Percentiles rank a stretch among this genome's conserved stretches.
phyloP scores from a whole-genome alignment of 2,329 filamentous ascomycete species.

The Aspergillus sp. region DNA sequence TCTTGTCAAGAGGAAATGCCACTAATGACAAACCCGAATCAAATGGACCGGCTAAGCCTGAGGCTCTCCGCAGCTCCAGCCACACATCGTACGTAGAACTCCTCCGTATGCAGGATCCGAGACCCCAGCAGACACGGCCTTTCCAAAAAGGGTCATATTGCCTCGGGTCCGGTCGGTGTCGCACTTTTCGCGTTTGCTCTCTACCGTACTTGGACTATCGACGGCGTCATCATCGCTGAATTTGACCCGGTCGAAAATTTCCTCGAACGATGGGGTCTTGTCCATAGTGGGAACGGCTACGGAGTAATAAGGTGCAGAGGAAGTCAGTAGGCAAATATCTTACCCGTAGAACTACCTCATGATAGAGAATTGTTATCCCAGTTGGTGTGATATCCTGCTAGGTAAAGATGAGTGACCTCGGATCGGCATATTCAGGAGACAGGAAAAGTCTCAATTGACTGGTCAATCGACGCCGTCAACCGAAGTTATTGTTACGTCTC shows the following conservation, averaged over 20 bases:
- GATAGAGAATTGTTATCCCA: too few species aligned
- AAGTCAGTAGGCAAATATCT: too few species aligned
- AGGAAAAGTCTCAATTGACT: background rate
- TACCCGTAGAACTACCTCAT: too few species aligned
- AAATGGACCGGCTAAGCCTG: slow-evolving; percentile 32
- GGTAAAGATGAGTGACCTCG: too few species aligned
- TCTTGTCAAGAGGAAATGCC: too few species aligned
- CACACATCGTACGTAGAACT: too few species aligned
- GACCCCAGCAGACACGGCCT: slow-evolving; percentile 13
- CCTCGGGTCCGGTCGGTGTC: slow-evolving; percentile 13
- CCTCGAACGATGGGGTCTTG: background rate
- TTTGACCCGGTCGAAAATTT: background rate
- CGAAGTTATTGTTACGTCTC: background rate
- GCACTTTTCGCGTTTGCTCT: slow-evolving; percentile 19
- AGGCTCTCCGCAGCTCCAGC: slow-evolving; percentile 27
- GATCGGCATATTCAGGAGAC: too few species aligned
- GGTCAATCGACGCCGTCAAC: background rate
- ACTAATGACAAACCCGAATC: too few species aligned
- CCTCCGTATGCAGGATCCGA: too few species aligned
- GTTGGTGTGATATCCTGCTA: too few species aligned
- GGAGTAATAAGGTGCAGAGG: too few species aligned
- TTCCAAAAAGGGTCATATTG: slow-evolving; percentile 25
- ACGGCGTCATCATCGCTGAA: slow-evolving; percentile 5
- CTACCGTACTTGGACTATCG: slow-evolving; percentile 1
- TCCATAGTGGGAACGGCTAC: background rate